Percentiles rank a stretch among this genome's conserved stretches.
phyloP scores from a whole-genome alignment of 1,284 basidiomycete genomes.

The Salmacisia buchloeana region DNA sequence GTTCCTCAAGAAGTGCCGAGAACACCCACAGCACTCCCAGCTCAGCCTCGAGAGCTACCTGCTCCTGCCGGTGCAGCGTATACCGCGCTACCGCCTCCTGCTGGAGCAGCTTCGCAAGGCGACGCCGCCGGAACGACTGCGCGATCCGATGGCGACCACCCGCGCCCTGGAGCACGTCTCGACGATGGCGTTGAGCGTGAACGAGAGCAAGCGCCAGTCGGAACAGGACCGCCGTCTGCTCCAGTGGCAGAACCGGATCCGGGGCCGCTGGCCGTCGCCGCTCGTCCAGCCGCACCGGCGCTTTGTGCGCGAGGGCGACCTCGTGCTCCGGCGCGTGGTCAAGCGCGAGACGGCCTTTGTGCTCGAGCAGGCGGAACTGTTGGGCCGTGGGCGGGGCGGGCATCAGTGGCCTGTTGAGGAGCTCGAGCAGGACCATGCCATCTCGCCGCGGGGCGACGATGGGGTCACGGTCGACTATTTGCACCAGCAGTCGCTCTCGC shows the following conservation, averaged over 20 bases:
- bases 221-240: constrained; percentile 37
- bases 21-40: constrained; percentile 78
- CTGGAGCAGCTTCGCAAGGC: constrained; percentile 44
- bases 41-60: constrained; percentile 92
- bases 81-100: constrained; percentile 88
- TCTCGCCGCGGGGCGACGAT: not conserved
- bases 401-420: not conserved
- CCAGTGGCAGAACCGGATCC: constrained; percentile 76
- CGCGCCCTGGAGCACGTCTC: constrained; percentile 40
- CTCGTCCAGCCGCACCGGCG: constrained; percentile 94
- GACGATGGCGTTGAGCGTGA: constrained; percentile 43
- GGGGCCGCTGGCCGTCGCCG: constrained; percentile 84
- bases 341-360: constrained; percentile 79
- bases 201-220: constrained; percentile 52
- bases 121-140: constrained; percentile 27
- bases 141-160: constrained; percentile 22
- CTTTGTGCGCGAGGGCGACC: constrained; percentile 59
- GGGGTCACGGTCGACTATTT: constrained; percentile 70
- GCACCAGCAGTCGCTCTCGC: constrained; percentile 54
- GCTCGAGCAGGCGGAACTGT: constrained; percentile 10
- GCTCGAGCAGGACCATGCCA: constrained; percentile 9
- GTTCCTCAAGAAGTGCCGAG: constrained; percentile 48
- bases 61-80: constrained; percentile 87
- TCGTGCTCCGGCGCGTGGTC: constrained; percentile 78
- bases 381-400: not conserved